Evolutionary conservation across 257 asterid genomes (phyloP), one percentile per base, ranked within the genome.

Genomic region (Solanum pinnatisectum): DNA sequence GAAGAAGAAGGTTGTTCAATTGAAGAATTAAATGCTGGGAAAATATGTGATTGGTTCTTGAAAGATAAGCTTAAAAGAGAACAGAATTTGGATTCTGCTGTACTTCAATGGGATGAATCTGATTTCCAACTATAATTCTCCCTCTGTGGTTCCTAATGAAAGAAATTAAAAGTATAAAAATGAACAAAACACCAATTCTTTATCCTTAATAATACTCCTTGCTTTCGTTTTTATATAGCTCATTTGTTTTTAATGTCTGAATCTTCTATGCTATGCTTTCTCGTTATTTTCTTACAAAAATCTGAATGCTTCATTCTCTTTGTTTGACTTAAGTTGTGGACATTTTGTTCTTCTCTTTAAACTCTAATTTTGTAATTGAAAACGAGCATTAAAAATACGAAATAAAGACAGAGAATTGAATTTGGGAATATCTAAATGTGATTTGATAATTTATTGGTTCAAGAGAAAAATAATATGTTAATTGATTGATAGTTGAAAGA

Each of bases 21-120:
- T 5, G 97, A 94, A 94, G 98, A 96, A 88, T 90, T 96, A 73
- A 95, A 96, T 88, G 98, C 98, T 0, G 98, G 98, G 37, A 94
- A 88, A 60, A 74, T 96, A 10, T 96, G 98, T 88, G 98, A 95
- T 91, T 96, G 98, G 98, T 96, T 96, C 85, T 86, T 96, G 30
- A 94, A 95, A 68, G 98, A 94, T 78, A 95, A 94, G 90, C 93
- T 95, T 42, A 95, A 95, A 65, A 89, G 96, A 86, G 98, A 95
- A 89, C 96, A 95, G 32, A 92, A 94, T 91, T 89, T 93, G 92
- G 96, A 87, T 1, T 90, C 95, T 76, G 97, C 98, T 9, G 95
- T 95, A 27, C 92, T 95, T 60, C 98, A 94, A 30, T 95, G 98
- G 98, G 98, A 93, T 40, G 98, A 95, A 77, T 91, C 96, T 4